Base-by-base conservation (phyloP, 352 stramenopile genomes). In the Globisporangium takayamanum region DNA sequence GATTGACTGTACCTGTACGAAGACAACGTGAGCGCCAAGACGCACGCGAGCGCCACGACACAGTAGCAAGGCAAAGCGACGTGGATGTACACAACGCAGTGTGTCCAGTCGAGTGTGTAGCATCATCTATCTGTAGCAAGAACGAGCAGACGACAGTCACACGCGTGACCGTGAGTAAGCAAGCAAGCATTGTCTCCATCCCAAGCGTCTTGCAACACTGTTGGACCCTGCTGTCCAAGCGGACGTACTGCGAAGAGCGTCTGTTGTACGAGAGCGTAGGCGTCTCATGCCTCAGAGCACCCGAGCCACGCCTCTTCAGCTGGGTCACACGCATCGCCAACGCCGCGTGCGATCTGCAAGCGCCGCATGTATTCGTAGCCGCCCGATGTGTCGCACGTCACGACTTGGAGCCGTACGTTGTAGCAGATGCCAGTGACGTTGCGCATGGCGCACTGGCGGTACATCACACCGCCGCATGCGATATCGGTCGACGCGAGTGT, bases 361-460 rank as follows among this genome's bases (percentile, higher is more conserved):
- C 66, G 54, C 2, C 66, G 57, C 69, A 75, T 73, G 2, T 26
- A 16, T n/a, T 71, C 59, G 26, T 65, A 73, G 15, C 37, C 30
- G 1, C 62, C 8, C 0, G 60, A 53, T 0, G 44, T 64, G 5
- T 68, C 64, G 33, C 69, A 80, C 16, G 61, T 64, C 42, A 76
- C 55, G 8, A 80, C 67, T 53, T 72, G 64, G 66, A 76, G 71
- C 0, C 61, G 59, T 5, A 47, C 66, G 22, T 75, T 80, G 61
- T 59, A 74, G 60, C 72, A 77, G 0, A 80, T 80, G 5, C 72
- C 72, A 36, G 66, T 57, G 2, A n/a, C 11, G 5, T 59, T 63
- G 11, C 58, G 39, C 11, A 70, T 41, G 33, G 37, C 53, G 45
- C 72, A 80, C 11, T 70, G 15, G 7, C 72, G 74, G 30, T 68